These are phyloP conservation scores for Phaeoacremonium minimum DNA, from an alignment of 2,329 filamentous ascomycete species.

Conservation along the genomic window DNA sequence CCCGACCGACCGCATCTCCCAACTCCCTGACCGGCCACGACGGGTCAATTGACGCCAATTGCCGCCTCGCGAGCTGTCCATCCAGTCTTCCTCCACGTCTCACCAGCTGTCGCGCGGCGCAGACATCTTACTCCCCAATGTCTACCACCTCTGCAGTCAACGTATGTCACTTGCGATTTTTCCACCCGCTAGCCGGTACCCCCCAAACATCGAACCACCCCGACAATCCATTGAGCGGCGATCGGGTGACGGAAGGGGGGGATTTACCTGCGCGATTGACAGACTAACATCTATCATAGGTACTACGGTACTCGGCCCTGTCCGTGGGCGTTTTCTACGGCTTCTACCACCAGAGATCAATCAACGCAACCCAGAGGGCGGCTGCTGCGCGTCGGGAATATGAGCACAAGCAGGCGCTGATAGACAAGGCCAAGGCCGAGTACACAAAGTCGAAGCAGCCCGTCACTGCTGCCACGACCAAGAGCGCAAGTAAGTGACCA, in stretches of 20 bases:
- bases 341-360: constrained; percentile 83
- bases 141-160: constrained; percentile 64
- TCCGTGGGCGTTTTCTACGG: constrained; percentile 92
- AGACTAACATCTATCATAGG: constrained; percentile 50
- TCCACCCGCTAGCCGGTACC: too few relatives aligned
- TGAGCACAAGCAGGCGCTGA: constrained; percentile 85
- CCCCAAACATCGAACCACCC: too few relatives aligned
- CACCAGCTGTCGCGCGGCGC: constrained; percentile 34
- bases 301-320: constrained; percentile 94
- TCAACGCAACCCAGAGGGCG: constrained; percentile 67
- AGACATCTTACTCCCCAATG: constrained; percentile 48
- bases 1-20: constrained; percentile 6
- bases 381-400: constrained; percentile 76
- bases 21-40: constrained; percentile 7
- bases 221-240: too few relatives aligned
- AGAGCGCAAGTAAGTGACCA: constrained; percentile 25
- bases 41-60: constrained; percentile 15
- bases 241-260: too few relatives aligned
- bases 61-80: constrained; percentile 16
- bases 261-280: too few relatives aligned
- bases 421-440: constrained; percentile 88
- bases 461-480: constrained; percentile 24
- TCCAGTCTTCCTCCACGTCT: constrained; percentile 27
- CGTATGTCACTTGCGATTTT: constrained; percentile 53
- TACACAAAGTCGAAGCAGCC: constrained; percentile 73